Percentiles rank a stretch among this genome's conserved stretches.
phyloP scores from a whole-genome alignment of 768 basidiomycete species.

The Steccherinum ochraceum region DNA sequence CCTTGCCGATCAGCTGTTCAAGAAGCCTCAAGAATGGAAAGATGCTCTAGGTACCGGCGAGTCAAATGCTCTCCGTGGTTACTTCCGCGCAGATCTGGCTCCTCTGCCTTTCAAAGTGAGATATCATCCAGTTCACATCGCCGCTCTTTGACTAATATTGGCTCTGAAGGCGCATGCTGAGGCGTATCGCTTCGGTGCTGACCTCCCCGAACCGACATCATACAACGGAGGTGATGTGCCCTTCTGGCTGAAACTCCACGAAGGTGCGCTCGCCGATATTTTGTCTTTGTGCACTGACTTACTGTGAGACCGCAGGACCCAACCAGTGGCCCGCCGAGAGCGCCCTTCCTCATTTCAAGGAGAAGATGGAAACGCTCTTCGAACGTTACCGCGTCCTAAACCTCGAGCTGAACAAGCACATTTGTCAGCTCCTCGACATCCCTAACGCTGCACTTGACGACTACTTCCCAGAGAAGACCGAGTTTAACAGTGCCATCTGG shows the following conservation, averaged over 20 bases:
- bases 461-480: slow-evolving; percentile 19
- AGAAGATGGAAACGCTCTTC: slow-evolving; percentile 22
- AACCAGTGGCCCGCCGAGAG: slow-evolving; percentile 25
- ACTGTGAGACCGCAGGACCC: slow-evolving; percentile 19
- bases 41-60: slow-evolving; percentile 18
- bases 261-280: slow-evolving; percentile 16
- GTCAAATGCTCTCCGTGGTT: slow-evolving; percentile 21
- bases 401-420: slow-evolving; percentile 24
- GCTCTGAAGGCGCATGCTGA: slow-evolving; percentile 25
- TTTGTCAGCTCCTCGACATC: slow-evolving; percentile 20
- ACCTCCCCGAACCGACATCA: slow-evolving; percentile 17
- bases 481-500: slow-evolving; percentile 27
- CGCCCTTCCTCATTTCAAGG: slow-evolving; percentile 22
- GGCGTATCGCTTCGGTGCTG: slow-evolving; percentile 24
- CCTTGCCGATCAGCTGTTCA: slow-evolving; percentile 18
- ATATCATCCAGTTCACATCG: background rate
- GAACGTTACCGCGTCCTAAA: slow-evolving; percentile 21
- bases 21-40: slow-evolving; percentile 22
- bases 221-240: slow-evolving; percentile 12
- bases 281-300: no score
- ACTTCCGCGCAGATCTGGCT: slow-evolving; percentile 23
- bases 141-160: background rate
- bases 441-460: slow-evolving; percentile 16
- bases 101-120: slow-evolving; percentile 20
- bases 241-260: slow-evolving; percentile 25